phyloP scores from a whole-genome alignment of 1,284 basidiomycete species.

The Tilletia caries region DNA sequence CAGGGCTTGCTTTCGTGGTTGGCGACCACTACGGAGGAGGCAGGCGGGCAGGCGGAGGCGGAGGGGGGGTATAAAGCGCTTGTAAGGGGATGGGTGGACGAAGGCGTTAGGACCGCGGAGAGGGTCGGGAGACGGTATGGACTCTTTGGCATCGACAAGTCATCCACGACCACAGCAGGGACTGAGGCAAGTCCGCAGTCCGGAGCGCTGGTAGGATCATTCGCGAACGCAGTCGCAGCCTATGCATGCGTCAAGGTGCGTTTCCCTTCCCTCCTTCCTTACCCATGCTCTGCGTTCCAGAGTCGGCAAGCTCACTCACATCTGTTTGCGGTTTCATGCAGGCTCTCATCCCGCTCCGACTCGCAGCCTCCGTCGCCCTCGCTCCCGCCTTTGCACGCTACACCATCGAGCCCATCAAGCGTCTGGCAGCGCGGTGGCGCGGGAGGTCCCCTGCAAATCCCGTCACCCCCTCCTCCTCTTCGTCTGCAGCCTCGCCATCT shows the following conservation, averaged over 20 bases:
- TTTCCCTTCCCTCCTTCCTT: not conserved
- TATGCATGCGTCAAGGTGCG: constrained; percentile 78
- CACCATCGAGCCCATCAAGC: constrained; percentile 62
- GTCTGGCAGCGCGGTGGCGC: constrained; percentile 11
- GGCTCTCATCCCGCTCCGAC: constrained; percentile 73
- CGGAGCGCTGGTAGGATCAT: constrained; percentile 61
- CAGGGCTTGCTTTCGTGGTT: constrained; percentile 62
- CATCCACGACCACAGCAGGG: constrained; percentile 25
- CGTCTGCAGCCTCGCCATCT: not conserved
- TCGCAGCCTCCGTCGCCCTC: constrained; percentile 71
- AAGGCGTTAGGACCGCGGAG: constrained; percentile 65
- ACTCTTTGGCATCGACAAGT: constrained; percentile 72
- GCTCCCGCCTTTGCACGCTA: constrained; percentile 71
- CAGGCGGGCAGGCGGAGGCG: not conserved
- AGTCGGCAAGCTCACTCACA: no score
- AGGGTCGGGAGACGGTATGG: constrained; percentile 75
- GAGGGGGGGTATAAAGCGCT: not conserved
- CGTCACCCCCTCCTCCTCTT: no score
- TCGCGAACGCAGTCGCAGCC: constrained; percentile 63
- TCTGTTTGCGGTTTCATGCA: constrained; percentile 54
- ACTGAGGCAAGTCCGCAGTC: constrained; percentile 55
- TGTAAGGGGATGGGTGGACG: constrained; percentile 64
- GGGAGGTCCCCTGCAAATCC: not conserved
- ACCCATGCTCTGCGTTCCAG: no score
- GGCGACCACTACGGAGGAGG: not conserved